Evolutionary conservation across 2,329 filamentous ascomycete species (phyloP).

Genomic region (Ascochyta rabiei): DNA sequence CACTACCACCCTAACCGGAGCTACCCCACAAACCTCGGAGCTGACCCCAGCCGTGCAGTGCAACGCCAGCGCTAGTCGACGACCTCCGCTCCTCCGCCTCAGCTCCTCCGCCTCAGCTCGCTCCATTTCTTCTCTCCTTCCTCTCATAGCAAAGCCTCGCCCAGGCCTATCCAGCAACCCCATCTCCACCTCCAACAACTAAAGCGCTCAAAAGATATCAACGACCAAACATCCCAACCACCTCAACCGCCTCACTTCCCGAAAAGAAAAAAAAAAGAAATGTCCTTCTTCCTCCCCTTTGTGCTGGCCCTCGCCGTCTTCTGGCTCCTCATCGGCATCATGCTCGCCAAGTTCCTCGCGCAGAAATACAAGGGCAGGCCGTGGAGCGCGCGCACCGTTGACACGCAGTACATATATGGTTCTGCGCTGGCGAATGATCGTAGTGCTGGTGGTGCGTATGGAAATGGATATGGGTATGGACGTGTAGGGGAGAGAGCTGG

Average conservation of each 20-base stretch:
- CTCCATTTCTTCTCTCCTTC: not conserved
- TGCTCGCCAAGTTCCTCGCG: constrained; percentile 28
- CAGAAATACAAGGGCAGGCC: constrained; percentile 23
- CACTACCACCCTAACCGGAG: not conserved
- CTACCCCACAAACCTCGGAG: constrained; percentile 23
- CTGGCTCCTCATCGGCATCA: constrained; percentile 25
- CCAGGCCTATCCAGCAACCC: no score
- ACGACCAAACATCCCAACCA: not conserved
- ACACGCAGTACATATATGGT: constrained; percentile 5
- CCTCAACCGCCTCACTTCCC: not conserved
- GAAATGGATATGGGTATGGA: constrained; percentile 11
- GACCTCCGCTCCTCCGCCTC: constrained; percentile 18
- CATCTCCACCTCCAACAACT: not conserved
- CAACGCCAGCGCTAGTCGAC: constrained; percentile 14
- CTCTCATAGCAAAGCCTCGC: no score
- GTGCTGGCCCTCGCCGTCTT: constrained; percentile 22
- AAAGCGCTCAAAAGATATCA: not conserved
- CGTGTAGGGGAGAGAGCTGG: not conserved
- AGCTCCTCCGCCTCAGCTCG: not conserved
- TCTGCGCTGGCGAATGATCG: not conserved
- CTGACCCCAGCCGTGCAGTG: constrained; percentile 1
- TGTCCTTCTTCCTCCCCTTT: constrained; percentile 22
- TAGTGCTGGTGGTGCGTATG: not conserved
- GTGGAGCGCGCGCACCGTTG: not conserved
- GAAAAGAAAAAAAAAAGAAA: not conserved